A percentile compares a stretch with the other conserved stretches of the same genome.
Evolutionary conservation across 169 alveolate species (phyloP).

Genomic region (Cryptosporidium viatorum): DNA sequence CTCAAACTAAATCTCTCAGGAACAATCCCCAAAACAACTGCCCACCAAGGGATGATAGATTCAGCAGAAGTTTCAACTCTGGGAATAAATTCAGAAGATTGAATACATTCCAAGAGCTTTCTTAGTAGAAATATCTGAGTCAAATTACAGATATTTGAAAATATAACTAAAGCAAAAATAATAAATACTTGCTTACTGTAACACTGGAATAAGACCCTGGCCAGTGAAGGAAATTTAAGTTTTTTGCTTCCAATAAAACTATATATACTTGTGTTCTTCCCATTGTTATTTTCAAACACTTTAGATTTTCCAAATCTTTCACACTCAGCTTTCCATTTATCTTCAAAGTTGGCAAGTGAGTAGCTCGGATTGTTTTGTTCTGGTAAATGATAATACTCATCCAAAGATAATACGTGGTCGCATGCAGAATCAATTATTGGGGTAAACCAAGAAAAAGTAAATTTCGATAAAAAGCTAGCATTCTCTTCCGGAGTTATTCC

Average conservation of each 20-base stretch:
- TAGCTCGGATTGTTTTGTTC: constrained; percentile 15
- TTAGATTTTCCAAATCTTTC: not conserved
- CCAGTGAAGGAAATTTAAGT: constrained; percentile 14
- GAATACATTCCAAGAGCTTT: constrained; percentile 1
- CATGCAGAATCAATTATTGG: constrained; percentile 44
- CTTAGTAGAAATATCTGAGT: constrained; percentile 23
- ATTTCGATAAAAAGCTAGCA: constrained; percentile 43
- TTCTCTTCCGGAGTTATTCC: constrained; percentile 52
- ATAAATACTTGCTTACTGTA: constrained; percentile 19
- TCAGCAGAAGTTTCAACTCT: not conserved
- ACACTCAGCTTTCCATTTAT: constrained; percentile 33
- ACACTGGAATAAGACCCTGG: constrained; percentile 24
- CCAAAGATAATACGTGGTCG: constrained; percentile 26
- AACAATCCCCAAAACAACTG: constrained; percentile 17
- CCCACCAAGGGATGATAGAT: constrained; percentile 24
- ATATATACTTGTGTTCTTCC: not conserved
- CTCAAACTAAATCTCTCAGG: constrained; percentile 27
- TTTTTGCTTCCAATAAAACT: not conserved
- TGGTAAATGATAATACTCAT: constrained; percentile 46
- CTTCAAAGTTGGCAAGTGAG: constrained; percentile 26
- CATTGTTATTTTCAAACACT: not conserved
- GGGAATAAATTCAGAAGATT: constrained; percentile 4
- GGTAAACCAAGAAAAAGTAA: constrained; percentile 71
- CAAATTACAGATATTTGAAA: constrained; percentile 16
- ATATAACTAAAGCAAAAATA: constrained; percentile 7